Base-by-base conservation (phyloP, 139 green algal genomes). In the Haematococcus sp. region DNA sequence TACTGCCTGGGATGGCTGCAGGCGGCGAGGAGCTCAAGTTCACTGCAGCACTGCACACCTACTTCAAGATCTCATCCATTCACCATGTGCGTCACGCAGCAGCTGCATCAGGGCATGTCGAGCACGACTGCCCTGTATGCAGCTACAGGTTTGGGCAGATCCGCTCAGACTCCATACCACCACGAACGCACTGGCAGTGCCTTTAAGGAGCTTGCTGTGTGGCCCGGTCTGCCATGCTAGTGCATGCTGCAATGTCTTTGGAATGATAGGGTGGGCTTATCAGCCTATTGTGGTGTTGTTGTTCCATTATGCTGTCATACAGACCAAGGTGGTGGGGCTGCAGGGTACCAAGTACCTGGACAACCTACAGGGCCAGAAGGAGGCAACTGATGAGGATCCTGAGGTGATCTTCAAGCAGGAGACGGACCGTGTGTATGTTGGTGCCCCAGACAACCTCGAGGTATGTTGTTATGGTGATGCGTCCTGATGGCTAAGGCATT, bases 31-130 rank as follows among this genome's bases (percentile, higher is more conserved):
- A 68, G 0, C 73, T 97, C 35, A 27, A 76, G 32, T 94, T 94
- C 79, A 95, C 90, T 0, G 61, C 79, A 2, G 91, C 91, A 2
- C 81, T 97, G 59, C 92, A 97, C 88, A 96, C 91, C n/a, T 97
- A 97, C 79, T 90, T 90, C 56, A 28, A 25, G 0, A 74, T 94
- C 17, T 70, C 68, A 25, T 49, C 77, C 77, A 88, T 91, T 63
- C 16, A 35, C 25, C 51, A 83, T 40, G 60, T 27, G 17, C 30
- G 28, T 49, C 40, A 49, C 40, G 11, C 40, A 49, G 7, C 40
- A n/a, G 40, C 40, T 49, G 40, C 40, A 49, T 7, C 40, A 49
- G 40, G 7, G 40, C 40, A 49, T n/a, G n/a, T n/a, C n/a, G n/a
- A n/a, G n/a, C n/a, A n/a, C n/a, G n/a, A n/a, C n/a, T n/a, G n/a